Conservation (phyloP, 2,329 filamentous ascomycete genomes). For the Trichoderma hamatum region DNA sequence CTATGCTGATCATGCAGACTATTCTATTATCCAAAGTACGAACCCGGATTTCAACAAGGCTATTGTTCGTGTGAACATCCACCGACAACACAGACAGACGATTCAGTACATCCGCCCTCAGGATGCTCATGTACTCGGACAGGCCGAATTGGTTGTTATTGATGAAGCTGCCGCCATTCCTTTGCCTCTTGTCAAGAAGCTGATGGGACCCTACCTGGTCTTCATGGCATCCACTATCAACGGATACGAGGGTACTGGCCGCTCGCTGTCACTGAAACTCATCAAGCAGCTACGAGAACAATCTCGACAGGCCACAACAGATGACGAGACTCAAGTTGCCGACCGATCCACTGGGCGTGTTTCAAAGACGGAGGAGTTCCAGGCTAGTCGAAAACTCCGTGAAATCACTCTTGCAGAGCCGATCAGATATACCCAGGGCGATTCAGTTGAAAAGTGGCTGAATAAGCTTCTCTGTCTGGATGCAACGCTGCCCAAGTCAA, state of each 20-base stretch:
- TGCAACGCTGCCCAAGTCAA: slow-evolving; percentile 81
- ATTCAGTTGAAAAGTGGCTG: slow-evolving; percentile 93
- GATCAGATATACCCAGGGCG: slow-evolving; percentile 89
- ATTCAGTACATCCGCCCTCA: slow-evolving; percentile 99
- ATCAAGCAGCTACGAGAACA: slow-evolving; percentile 97
- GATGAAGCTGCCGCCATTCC: slow-evolving; percentile 98
- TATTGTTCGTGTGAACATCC: slow-evolving; percentile 94
- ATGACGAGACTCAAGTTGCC: slow-evolving; percentile 65
- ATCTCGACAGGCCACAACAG: slow-evolving; percentile 66
- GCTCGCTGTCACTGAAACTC: slow-evolving; percentile 91
- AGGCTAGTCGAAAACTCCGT: slow-evolving; percentile 76
- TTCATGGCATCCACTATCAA: slow-evolving; percentile 99
- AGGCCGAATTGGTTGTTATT: slow-evolving; percentile 93
- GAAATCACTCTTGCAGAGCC: slow-evolving; percentile 94
- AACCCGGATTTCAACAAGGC: slow-evolving; percentile 99
- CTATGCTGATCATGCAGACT: slow-evolving; percentile 94
- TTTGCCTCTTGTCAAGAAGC: slow-evolving; percentile 84
- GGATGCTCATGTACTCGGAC: slow-evolving; percentile 90
- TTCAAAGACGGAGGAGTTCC: slow-evolving; percentile 63
- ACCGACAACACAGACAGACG: slow-evolving; percentile 91
- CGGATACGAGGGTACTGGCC: slow-evolving; percentile 94
- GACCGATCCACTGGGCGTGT: slow-evolving; percentile 79
- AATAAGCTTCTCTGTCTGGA: slow-evolving; percentile 93
- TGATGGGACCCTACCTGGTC: slow-evolving; percentile 95
- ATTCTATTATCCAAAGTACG: slow-evolving; percentile 96